A percentile compares a stretch with the other conserved stretches of the same genome.
These are phyloP conservation scores for Beauveria caledonica DNA, from an alignment of 2,329 filamentous ascomycete genomes.

Conservation along the genomic window DNA sequence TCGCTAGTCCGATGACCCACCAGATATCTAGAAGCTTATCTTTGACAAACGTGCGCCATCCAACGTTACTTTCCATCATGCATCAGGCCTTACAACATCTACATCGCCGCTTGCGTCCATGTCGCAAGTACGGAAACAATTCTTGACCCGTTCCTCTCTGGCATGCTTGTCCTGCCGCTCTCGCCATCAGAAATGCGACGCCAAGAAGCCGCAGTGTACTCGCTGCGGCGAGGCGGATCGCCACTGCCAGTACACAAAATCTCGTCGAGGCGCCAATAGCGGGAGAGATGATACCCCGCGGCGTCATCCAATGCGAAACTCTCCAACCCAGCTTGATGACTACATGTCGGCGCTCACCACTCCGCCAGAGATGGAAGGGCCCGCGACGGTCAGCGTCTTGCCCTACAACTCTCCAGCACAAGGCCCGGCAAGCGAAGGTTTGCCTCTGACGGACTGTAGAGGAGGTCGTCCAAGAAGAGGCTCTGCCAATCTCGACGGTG, in stretches of 20 bases:
- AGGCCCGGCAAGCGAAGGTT: not conserved
- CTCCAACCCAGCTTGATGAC: not conserved
- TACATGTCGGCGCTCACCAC: not conserved
- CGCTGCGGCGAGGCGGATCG: constrained; percentile 35
- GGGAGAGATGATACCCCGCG: not conserved
- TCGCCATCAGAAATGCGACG: constrained; percentile 46
- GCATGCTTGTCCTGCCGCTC: constrained; percentile 45
- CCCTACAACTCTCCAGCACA: constrained; percentile 7
- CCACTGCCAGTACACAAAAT: constrained; percentile 42
- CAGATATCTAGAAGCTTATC: not conserved
- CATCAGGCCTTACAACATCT: not conserved
- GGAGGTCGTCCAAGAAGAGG: not conserved
- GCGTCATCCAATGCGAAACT: not conserved
- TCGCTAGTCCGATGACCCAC: constrained; percentile 4
- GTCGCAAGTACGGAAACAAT: constrained; percentile 6
- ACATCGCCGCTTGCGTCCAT: not conserved
- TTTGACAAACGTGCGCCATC: too few species aligned
- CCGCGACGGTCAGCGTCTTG: not conserved
- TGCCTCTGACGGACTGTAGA: not conserved
- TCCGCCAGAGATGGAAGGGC: not conserved
- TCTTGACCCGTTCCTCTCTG: constrained; percentile 23
- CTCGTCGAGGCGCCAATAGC: constrained; percentile 33
- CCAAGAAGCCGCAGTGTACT: constrained; percentile 35
- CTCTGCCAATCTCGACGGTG: not conserved
- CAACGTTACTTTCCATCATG: not conserved